Conservation (phyloP, 75 land plant genomes). For the Pinus albicaulis region DNA sequence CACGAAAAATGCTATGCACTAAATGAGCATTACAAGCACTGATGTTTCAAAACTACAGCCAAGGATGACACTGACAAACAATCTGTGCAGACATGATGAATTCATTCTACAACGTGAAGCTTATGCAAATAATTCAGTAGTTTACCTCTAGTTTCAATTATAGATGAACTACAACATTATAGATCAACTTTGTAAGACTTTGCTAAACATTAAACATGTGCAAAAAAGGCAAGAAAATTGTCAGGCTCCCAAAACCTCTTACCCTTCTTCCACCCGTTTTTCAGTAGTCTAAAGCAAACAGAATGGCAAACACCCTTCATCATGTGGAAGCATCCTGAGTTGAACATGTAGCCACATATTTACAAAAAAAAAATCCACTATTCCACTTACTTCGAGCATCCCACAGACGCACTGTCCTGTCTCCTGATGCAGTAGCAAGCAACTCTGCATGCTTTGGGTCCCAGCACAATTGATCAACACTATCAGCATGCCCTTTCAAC, state of each 20-base stretch:
- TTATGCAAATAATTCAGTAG: too few relatives aligned
- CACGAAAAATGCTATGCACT: too few relatives aligned
- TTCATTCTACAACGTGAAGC: too few relatives aligned
- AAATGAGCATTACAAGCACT: too few relatives aligned
- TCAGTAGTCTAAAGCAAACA: neutral
- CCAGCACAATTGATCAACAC: conserved; percentile 98
- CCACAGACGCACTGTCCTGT: conserved; percentile 96
- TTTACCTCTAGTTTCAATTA: neutral
- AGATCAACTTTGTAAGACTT: neutral
- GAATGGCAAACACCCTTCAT: neutral
- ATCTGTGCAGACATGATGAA: too few relatives aligned
- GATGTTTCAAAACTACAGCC: too few relatives aligned
- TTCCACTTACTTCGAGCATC: conserved; percentile 92
- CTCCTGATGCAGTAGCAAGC: conserved; percentile 94
- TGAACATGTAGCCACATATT: neutral
- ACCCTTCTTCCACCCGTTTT: neutral
- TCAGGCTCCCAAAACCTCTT: neutral
- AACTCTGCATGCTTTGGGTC: conserved; percentile 96
- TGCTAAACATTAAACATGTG: neutral
- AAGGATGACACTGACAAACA: too few relatives aligned
- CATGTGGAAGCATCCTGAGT: neutral
- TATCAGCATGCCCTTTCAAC: conserved; percentile 91
- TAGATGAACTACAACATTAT: neutral
- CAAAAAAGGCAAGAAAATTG: neutral
- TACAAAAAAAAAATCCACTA: neutral